phyloP scores from a whole-genome alignment of 2,329 filamentous ascomycete genomes.

The Lecanosticta acicola region DNA sequence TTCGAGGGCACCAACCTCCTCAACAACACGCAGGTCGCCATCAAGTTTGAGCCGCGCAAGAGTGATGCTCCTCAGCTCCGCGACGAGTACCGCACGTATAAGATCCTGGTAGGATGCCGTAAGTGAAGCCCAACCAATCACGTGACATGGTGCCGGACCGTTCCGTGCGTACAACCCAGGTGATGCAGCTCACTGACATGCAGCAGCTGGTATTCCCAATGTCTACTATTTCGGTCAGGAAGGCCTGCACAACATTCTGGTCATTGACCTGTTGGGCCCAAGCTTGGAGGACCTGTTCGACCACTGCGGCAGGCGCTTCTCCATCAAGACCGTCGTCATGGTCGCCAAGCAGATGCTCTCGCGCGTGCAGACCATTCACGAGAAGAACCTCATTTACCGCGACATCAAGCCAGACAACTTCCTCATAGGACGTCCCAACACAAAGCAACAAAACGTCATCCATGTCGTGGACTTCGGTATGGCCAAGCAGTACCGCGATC shows the following conservation, averaged over 20 bases:
- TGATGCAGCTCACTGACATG: slow-evolving; percentile 3
- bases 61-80: slow-evolving; percentile 95
- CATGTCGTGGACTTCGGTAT: slow-evolving; percentile 99
- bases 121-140: slow-evolving; percentile 45
- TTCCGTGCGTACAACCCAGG: not conserved
- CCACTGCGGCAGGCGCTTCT: slow-evolving; percentile 90
- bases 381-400: slow-evolving; percentile 98
- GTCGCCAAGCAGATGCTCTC: slow-evolving; percentile 99
- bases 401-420: slow-evolving; percentile 99
- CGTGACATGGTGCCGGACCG: slow-evolving; percentile 21
- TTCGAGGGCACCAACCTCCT: slow-evolving; percentile 97
- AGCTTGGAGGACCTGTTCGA: slow-evolving; percentile 96
- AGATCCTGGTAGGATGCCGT: slow-evolving; percentile 99
- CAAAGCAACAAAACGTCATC: slow-evolving; percentile 95
- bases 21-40: slow-evolving; percentile 98
- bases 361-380: slow-evolving; percentile 88
- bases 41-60: slow-evolving; percentile 99
- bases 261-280: slow-evolving; percentile 92
- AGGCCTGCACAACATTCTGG: slow-evolving; percentile 95
- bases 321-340: slow-evolving; percentile 98
- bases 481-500: slow-evolving; percentile 98
- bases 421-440: slow-evolving; percentile 84
- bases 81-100: slow-evolving; percentile 98
- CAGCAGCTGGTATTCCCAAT: slow-evolving; percentile 88
- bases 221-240: slow-evolving; percentile 99